Evolutionary conservation across 352 stramenopile genomes (phyloP).

Genomic region (Globisporangium lucens): DNA sequence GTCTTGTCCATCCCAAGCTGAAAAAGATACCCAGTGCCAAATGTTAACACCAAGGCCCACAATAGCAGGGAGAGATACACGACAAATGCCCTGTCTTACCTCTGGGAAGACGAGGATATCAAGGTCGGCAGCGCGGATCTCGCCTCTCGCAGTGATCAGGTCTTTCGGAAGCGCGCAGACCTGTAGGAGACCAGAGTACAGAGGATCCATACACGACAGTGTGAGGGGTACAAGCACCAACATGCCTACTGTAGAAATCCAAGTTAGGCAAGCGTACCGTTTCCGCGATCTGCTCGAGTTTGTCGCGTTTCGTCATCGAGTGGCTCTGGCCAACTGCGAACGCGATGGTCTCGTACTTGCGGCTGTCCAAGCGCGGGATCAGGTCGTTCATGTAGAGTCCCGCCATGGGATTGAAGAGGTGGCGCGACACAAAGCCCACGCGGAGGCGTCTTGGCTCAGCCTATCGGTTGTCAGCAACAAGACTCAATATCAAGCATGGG

Average conservation of each 20-base stretch:
- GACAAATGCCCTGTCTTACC: constrained; percentile 26
- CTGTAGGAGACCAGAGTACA: constrained; percentile 21
- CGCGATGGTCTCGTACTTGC: constrained; percentile 68
- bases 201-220: neutral
- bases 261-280: constrained; percentile 20
- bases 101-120: constrained; percentile 74
- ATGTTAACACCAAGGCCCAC: neutral
- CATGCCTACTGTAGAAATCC: neutral
- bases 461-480: constrained; percentile 7
- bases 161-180: constrained; percentile 55
- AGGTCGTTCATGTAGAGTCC: constrained; percentile 64
- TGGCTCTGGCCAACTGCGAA: constrained; percentile 64
- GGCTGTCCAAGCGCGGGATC: constrained; percentile 44
- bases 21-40: neutral
- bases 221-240: neutral
- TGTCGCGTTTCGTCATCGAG: constrained; percentile 41
- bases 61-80: neutral
- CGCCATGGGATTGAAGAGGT: constrained; percentile 48
- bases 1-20: constrained; percentile 78
- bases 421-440: constrained; percentile 66
- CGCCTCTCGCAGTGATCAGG: constrained; percentile 33
- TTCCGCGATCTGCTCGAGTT: constrained; percentile 54
- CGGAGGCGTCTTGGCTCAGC: constrained; percentile 37
- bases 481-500: neutral
- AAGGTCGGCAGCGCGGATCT: constrained; percentile 48